Base-by-base conservation (phyloP, 306 rosid species). In the Prunus mira region DNA sequence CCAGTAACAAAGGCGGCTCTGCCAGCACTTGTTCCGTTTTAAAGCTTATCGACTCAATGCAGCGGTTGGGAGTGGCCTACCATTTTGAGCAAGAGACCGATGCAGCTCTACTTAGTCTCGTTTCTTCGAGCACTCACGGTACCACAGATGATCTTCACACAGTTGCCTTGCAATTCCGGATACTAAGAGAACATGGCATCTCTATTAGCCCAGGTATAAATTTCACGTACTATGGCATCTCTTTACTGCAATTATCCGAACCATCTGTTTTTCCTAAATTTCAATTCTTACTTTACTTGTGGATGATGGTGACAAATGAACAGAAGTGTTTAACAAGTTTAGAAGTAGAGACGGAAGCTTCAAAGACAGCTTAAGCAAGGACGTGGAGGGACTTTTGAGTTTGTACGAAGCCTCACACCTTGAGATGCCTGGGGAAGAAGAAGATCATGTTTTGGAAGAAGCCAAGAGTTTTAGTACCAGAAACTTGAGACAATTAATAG, bases 361-460 rank as follows among this genome's bases (percentile, higher is more conserved):
- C 52, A 49, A 41, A 17, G 69, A 76, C 13, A 25, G 54, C 73
- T 46, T 84, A 34, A 80, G 77, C 62, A 20, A 11, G 9, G 82
- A 72, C 15, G 22, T 45, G 34, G 72, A 80, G 20, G 84, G 79
- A 27, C 50, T 80, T 58, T n/a, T 72, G 82, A 72, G 79, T 68
- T 72, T 83, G 73, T 83, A 66, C 55, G 84, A 83, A 60, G 82
- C 84, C 30, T 71, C 87, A 2, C 64, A 76, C 50, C 81, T 83
- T 6, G 61, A 76, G 14, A 71, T 80, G 69, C 54, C 17, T 9
- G 84, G 65, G 62, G 82, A 80, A 83, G 74, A 83, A 67, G 82
- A 80, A 83, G 74, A 83, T 12, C 3, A 24, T 71, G 77, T 61
- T 22, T 30, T 83, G 12, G 79, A 76, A 18, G 84, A 75, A 66